A percentile compares a stretch with the other conserved stretches of the same genome.
phyloP scores from a whole-genome alignment of 805 yeast genomes.

The Jamesozyma spencerorum region DNA sequence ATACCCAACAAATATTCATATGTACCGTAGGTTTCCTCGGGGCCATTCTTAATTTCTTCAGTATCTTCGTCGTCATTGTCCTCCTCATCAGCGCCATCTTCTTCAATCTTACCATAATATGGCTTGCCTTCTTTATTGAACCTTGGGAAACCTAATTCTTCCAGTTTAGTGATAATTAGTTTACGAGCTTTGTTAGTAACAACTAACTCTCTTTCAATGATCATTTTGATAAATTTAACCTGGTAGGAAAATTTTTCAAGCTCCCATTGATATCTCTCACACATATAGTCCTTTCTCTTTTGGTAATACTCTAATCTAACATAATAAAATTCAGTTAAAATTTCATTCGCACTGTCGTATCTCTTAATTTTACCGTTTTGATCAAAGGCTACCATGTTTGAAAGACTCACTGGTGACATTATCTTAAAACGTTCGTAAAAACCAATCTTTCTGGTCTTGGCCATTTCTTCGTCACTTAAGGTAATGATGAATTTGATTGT shows the following conservation, averaged over 20 bases:
- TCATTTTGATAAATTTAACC: slow-evolving; percentile 85
- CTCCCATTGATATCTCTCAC: slow-evolving; percentile 59
- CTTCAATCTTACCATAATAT: slow-evolving; percentile 36
- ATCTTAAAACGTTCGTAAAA: slow-evolving; percentile 78
- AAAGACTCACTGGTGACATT: slow-evolving; percentile 53
- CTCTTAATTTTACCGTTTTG: slow-evolving; percentile 77
- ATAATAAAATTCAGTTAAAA: slow-evolving; percentile 73
- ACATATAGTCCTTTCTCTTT: slow-evolving; percentile 75
- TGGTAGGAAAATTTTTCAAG: slow-evolving; percentile 69
- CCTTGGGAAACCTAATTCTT: slow-evolving; percentile 59
- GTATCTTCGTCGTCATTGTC: slow-evolving; percentile 34
- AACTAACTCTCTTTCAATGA: slow-evolving; percentile 61
- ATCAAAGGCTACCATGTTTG: slow-evolving; percentile 95
- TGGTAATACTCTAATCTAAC: slow-evolving; percentile 86
- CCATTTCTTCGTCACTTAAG: slow-evolving; percentile 73
- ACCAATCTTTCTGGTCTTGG: slow-evolving; percentile 63
- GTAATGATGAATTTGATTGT: slow-evolving; percentile 73
- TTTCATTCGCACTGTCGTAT: slow-evolving; percentile 67
- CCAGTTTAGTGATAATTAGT: slow-evolving; percentile 54
- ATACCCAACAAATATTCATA: slow-evolving; percentile 86
- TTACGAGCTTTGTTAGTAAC: slow-evolving; percentile 70
- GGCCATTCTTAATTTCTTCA: slow-evolving; percentile 34
- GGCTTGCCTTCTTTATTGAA: slow-evolving; percentile 65
- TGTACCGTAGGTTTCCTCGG: slow-evolving; percentile 47
- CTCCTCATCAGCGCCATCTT: slow-evolving; percentile 17